phyloP scores from a whole-genome alignment of 2,329 filamentous ascomycete species.

The Sporothrix pallida region DNA sequence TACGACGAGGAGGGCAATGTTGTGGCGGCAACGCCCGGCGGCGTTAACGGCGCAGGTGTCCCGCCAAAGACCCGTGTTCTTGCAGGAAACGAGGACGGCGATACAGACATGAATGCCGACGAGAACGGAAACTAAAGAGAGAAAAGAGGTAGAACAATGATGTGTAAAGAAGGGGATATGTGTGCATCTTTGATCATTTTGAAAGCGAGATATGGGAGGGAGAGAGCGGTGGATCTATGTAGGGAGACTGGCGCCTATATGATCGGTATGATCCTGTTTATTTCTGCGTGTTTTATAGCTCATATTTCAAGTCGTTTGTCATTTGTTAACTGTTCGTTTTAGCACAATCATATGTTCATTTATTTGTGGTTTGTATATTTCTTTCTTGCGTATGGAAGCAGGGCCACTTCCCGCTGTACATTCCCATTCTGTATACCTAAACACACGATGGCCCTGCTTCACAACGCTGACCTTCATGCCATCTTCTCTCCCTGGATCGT shows the following conservation, averaged over 20 bases:
- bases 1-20: slow-evolving; percentile 91
- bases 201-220: not conserved
- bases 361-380: not conserved
- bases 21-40: slow-evolving; percentile 80
- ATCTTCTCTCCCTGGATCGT: slow-evolving; percentile 88
- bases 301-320: too few relatives aligned
- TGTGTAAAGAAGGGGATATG: not conserved
- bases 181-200: not conserved
- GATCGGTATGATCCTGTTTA: not conserved
- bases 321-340: too few relatives aligned
- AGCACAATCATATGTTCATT: not conserved
- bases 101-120: slow-evolving; percentile 61
- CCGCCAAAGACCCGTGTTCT: slow-evolving; percentile 68
- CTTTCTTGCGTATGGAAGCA: not conserved
- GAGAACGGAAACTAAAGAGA: not conserved
- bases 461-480: slow-evolving; percentile 25
- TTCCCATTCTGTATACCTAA: too few relatives aligned
- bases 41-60: slow-evolving; percentile 59
- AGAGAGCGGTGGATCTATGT: not conserved
- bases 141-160: not conserved
- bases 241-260: not conserved
- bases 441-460: not conserved
- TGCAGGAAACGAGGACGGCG: slow-evolving; percentile 57
- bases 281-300: not conserved
- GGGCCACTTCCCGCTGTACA: too few relatives aligned